Base-by-base conservation (phyloP, 2,329 filamentous ascomycete species). In the Exserohilum turcica region DNA sequence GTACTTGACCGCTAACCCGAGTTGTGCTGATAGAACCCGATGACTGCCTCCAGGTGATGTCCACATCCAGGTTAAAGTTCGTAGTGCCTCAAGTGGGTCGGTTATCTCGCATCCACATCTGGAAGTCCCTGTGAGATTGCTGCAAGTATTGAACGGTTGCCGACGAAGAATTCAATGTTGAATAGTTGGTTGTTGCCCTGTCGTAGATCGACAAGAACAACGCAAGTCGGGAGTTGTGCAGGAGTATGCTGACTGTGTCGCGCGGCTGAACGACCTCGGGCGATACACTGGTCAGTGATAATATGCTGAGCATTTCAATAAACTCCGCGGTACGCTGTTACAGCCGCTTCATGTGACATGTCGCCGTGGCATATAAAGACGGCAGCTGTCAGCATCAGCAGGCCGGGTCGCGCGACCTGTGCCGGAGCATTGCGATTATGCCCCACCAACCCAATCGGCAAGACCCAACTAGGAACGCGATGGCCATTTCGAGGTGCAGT, bases 351-450 rank as follows among this genome's bases (percentile, higher is more conserved):
- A 21, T 5, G 27, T 48, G 38, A 38, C 40, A 37, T 39, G 12
- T 31, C 43, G 46, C 43, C 39, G 50, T 54, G 7, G 37, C 49
- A 31, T 48, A 28, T 28, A 39, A 46, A 6, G 24, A 57, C 59
- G 64, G 63, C 63, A 67, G 57, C 52, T 57, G 45, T 51, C 35
- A 8, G 29, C 36, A 55, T 69, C 63, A 68, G 66, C 66, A 67
- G 60, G 49, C 56, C 54, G 53, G 46, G 43, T 24, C 50, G 47
- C 48, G 39, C 57, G 47, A 48, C 49, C 55, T 54, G 59, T 67
- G 63, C 64, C 64, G 43, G 60, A 64, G 50, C 35, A 52, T 62
- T 52, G 28, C 32, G 53, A 50, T 29, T 45, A 45, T 50, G 56
- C 52, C 35, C 24, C 32, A 37, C 43, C 46, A 36, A 42, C 32